phyloP scores from a whole-genome alignment of 2,329 filamentous ascomycete genomes.

The Teratosphaeria epicoccoides region DNA sequence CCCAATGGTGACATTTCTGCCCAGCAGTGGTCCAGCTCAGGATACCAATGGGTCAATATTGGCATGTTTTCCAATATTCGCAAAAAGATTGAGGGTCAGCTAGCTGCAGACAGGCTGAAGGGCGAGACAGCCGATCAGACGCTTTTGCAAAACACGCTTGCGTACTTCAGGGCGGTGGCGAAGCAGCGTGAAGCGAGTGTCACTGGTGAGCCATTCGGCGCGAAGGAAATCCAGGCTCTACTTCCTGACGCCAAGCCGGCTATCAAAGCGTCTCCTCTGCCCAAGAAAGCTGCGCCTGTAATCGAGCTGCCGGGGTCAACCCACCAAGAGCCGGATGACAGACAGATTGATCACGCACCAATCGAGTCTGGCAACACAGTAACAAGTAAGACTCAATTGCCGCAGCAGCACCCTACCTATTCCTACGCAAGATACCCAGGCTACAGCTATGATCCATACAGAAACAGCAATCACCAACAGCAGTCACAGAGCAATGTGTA shows the following conservation, averaged over 20 bases:
- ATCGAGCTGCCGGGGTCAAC: not conserved
- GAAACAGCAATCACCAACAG: not conserved
- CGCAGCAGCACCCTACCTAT: not conserved
- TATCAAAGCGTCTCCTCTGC: conserved; percentile 1
- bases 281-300: not conserved
- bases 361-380: not conserved
- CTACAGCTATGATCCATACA: not conserved
- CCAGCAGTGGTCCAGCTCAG: conserved; percentile 34
- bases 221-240: conserved; percentile 21
- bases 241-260: conserved; percentile 16
- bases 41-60: conserved; percentile 36
- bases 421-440: not conserved
- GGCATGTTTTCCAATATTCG: conserved; percentile 34
- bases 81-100: conserved; percentile 33
- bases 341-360: not conserved
- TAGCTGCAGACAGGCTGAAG: conserved; percentile 32
- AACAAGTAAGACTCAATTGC: not conserved
- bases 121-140: conserved; percentile 25
- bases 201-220: conserved; percentile 21
- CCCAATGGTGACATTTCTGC: conserved; percentile 38
- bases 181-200: conserved; percentile 28
- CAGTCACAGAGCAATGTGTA: not conserved
- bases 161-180: conserved; percentile 34
- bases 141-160: conserved; percentile 27
- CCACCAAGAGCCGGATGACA: not conserved